Percentiles rank a stretch among this genome's conserved stretches.
These are phyloP conservation scores for Pyricularia grisea DNA, from an alignment of 2,329 filamentous ascomycete genomes.

Conservation along the genomic window DNA sequence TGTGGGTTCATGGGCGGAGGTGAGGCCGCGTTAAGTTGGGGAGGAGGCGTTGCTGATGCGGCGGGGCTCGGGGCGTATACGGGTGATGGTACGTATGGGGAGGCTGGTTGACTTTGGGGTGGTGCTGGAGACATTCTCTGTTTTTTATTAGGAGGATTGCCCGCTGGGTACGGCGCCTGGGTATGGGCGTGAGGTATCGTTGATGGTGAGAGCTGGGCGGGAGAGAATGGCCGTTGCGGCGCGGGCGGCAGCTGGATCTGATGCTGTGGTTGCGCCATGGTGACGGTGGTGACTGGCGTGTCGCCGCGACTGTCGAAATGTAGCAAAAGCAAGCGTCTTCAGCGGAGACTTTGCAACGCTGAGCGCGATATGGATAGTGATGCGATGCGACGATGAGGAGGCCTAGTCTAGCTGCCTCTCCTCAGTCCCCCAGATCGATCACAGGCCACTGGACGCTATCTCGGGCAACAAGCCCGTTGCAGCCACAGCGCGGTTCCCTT, in stretches of 20 bases:
- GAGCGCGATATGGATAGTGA: not conserved
- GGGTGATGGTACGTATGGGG: conserved; percentile 16
- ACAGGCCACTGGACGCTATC: not conserved
- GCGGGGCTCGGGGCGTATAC: conserved; percentile 16
- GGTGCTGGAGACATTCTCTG: conserved; percentile 1
- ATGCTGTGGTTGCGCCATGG: conserved; percentile 54
- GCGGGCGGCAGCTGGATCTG: conserved; percentile 22
- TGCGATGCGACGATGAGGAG: not conserved
- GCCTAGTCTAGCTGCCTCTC: not conserved
- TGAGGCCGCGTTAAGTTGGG: not conserved
- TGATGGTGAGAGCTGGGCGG: not conserved
- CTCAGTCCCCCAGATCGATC: not conserved
- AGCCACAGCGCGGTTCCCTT: conserved; percentile 2
- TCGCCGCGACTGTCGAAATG: not conserved
- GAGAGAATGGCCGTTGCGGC: conserved; percentile 4
- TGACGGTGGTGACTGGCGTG: conserved; percentile 2
- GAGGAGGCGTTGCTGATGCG: conserved; percentile 10
- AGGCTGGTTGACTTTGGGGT: conserved; percentile 6
- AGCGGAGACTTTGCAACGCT: not conserved
- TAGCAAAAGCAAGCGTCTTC: not conserved
- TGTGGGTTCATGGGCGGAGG: conserved; percentile 54
- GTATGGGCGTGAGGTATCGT: not conserved
- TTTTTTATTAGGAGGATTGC: conserved; percentile 1
- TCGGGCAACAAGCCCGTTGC: conserved; percentile 3
- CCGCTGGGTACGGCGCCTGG: not conserved